These are phyloP conservation scores for Suillus cothurnatus DNA, from an alignment of 768 basidiomycete species.

Conservation along the genomic window DNA sequence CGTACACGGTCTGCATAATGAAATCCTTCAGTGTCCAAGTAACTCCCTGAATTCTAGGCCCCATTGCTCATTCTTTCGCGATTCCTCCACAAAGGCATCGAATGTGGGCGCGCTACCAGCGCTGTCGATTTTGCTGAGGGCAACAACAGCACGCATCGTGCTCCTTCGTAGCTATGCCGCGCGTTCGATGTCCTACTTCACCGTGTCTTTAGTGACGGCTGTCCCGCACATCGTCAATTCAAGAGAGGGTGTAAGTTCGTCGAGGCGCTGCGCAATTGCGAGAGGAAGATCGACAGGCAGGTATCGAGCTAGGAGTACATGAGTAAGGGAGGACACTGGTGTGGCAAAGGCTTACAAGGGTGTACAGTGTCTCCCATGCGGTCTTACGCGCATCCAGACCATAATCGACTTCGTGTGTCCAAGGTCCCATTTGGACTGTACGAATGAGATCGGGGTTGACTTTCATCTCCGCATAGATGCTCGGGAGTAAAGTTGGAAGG, in stretches of 20 bases:
- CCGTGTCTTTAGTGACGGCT: conserved; percentile 90
- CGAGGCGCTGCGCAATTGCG: conserved; percentile 77
- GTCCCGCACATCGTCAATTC: conserved; percentile 91
- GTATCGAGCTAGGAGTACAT: conserved; percentile 71
- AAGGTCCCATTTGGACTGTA: conserved; percentile 95
- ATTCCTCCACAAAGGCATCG: conserved; percentile 75
- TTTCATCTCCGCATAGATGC: conserved; percentile 82
- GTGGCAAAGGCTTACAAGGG: conserved; percentile 61
- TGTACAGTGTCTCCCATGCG: conserved; percentile 97
- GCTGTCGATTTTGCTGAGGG: conserved; percentile 70
- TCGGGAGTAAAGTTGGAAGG: conserved; percentile 71
- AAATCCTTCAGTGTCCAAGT: conserved; percentile 25
- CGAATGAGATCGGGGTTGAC: conserved; percentile 80
- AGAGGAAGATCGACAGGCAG: conserved; percentile 84
- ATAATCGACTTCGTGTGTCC: conserved; percentile 96
- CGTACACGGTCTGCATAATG: neutral
- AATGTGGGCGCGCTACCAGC: conserved; percentile 71
- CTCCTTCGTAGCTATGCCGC: conserved; percentile 91
- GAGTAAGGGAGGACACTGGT: neutral
- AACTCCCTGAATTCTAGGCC: conserved; percentile 57
- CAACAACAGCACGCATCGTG: conserved; percentile 84
- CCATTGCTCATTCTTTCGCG: conserved; percentile 69
- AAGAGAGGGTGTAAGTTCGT: conserved; percentile 81
- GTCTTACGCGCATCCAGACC: conserved; percentile 96
- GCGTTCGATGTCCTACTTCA: conserved; percentile 89